Base-by-base conservation (phyloP, 2,329 filamentous ascomycete genomes). In the Tolypocladium album region DNA sequence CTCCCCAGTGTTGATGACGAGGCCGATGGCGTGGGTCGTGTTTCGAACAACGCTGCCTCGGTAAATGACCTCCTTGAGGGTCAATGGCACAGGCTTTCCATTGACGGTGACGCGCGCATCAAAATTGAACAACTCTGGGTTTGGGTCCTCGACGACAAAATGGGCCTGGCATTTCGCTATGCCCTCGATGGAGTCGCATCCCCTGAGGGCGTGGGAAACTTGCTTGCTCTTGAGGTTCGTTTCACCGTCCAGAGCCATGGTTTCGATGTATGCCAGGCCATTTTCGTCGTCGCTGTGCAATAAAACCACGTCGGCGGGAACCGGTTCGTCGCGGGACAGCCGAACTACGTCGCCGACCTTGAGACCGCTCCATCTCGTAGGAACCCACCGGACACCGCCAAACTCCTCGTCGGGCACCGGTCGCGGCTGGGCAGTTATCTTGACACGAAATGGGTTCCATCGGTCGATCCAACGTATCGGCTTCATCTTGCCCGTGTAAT, bases 1-100 rank as follows among this genome's bases (percentile, higher is more conserved):
- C 71, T 95, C 90, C 40, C 90, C 90, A 0, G 89, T 92, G 73
- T 97, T 96, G 65, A 96, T 87, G 39, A 96, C 89, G 67, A 96
- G 63, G 1, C 91, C 92, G 55, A 90, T 78, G 5, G 86, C 88
- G 62, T 80, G 79, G 6, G 80, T 78, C 0, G 92, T 96, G 69
- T 97, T 97, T 58, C 92, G 83, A 60, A 97, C 72, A 4, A 92
- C 83, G 67, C 90, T 94, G 47, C 92, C 92, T 56, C 92, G 87
- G 71, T 95, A 96, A 7, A 96, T 78, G 58, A 97, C 85, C 66
- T 96, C 89, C 60, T 85, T 88, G 47, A 90, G 84, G 0, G 90
- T 95, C 64, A 97, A 76, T 0, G 92, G 91, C 4, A 72, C 76
- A 42, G 80, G 84, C 66, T 85, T 80, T 4, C 72, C 82, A 31